Evolutionary conservation across 2,329 filamentous ascomycete species (phyloP).

Genomic region (Exserohilum turcica): DNA sequence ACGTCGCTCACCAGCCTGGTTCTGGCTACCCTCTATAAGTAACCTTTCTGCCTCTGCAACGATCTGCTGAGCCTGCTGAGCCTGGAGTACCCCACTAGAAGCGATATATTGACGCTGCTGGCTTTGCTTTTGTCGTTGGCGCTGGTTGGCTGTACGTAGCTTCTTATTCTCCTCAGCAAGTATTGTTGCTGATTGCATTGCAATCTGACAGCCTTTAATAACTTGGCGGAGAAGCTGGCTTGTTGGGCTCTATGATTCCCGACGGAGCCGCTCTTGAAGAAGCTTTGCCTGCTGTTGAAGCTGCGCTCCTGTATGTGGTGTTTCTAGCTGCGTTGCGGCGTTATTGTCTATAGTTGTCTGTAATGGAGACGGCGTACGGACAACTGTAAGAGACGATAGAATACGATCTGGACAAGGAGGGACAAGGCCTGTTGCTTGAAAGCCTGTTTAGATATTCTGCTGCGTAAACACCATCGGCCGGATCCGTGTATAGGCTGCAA

Average conservation of each 20-base stretch:
- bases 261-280: too few species aligned
- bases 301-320: too few species aligned
- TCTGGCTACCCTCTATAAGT: neutral
- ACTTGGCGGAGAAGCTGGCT: too few species aligned
- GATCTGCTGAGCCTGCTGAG: constrained; percentile 1
- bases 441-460: neutral
- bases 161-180: neutral
- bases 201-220: too few species aligned
- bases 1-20: neutral
- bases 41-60: constrained; percentile 4
- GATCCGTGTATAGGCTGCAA: neutral
- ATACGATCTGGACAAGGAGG: neutral
- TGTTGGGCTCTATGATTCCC: too few species aligned
- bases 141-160: too few species aligned
- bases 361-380: neutral
- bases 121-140: too few species aligned
- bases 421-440: neutral
- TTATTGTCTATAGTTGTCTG: neutral
- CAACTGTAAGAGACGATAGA: neutral
- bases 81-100: constrained; percentile 4
- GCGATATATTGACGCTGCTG: constrained; percentile 13
- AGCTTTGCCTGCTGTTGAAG: too few species aligned
- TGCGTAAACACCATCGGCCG: neutral
- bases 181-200: too few species aligned
- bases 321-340: too few species aligned